Percentiles rank a stretch among this genome's conserved stretches.
Conservation (phyloP, 208 protist species). For the Naegleria fowleri region DNA sequence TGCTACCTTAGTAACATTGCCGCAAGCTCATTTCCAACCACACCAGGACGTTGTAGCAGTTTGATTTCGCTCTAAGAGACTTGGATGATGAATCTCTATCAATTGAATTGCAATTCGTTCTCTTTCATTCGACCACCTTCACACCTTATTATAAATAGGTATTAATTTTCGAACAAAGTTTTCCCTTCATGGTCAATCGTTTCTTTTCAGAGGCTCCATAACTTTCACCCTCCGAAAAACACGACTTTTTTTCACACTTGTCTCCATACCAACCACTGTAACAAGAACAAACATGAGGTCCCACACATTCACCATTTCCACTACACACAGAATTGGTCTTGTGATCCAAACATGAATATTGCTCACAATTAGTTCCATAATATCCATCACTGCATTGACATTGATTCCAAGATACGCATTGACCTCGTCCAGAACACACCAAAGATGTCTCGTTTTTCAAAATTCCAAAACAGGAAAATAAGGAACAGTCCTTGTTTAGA, state of each 20-base stretch:
- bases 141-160: neutral
- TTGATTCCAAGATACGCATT: neutral
- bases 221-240: neutral
- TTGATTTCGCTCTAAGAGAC: no score
- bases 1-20: no score
- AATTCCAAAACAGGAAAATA: neutral
- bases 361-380: neutral
- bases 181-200: neutral
- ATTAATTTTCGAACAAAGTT: neutral
- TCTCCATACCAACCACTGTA: neutral
- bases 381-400: neutral
- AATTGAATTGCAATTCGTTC: no score
- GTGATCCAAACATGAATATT: neutral
- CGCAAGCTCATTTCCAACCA: no score
- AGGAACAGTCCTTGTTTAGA: neutral
- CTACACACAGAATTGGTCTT: neutral
- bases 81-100: no score
- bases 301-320: neutral
- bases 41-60: no score
- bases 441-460: neutral
- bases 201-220: neutral
- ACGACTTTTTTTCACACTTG: neutral
- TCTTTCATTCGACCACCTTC: no score
- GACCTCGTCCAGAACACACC: neutral
- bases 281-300: neutral